phyloP scores from a whole-genome alignment of 2,329 filamentous ascomycete genomes.

The Ceratocystis eucalypticola region DNA sequence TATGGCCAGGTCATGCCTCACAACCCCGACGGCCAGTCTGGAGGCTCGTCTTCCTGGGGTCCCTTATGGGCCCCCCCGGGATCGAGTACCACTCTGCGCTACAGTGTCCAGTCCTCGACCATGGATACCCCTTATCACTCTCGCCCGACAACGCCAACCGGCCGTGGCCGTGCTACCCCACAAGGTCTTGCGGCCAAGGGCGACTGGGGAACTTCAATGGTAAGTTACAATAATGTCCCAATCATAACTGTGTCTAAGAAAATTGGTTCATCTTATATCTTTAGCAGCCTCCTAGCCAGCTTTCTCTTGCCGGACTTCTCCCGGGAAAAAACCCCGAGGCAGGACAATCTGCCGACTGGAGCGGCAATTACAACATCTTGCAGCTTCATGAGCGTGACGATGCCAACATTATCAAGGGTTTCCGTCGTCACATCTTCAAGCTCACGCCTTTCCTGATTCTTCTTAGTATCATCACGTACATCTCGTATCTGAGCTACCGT shows the following conservation, averaged over 20 bases:
- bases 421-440: constrained; percentile 30
- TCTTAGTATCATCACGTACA: constrained; percentile 32
- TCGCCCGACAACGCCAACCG: constrained; percentile 25
- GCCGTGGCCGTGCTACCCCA: constrained; percentile 24
- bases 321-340: constrained; percentile 24
- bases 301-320: constrained; percentile 31
- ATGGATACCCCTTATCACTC: constrained; percentile 21
- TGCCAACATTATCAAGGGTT: constrained; percentile 33
- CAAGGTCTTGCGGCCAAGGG: constrained; percentile 21
- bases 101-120: constrained; percentile 17
- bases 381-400: constrained; percentile 33
- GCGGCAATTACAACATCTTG: constrained; percentile 24
- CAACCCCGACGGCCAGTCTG: constrained; percentile 9
- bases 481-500: constrained; percentile 37
- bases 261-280: constrained; percentile 7
- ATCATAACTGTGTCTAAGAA: background rate
- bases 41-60: constrained; percentile 16
- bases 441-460: constrained; percentile 30
- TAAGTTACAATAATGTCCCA: constrained; percentile 14
- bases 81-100: constrained; percentile 16
- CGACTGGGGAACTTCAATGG: constrained; percentile 23
- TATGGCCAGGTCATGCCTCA: constrained; percentile 14
- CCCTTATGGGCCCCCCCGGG: constrained; percentile 16
- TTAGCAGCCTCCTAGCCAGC: constrained; percentile 31
- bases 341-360: constrained; percentile 16